phyloP scores from a whole-genome alignment of 306 rosid genomes.

The Oemleria cerasiformis region DNA sequence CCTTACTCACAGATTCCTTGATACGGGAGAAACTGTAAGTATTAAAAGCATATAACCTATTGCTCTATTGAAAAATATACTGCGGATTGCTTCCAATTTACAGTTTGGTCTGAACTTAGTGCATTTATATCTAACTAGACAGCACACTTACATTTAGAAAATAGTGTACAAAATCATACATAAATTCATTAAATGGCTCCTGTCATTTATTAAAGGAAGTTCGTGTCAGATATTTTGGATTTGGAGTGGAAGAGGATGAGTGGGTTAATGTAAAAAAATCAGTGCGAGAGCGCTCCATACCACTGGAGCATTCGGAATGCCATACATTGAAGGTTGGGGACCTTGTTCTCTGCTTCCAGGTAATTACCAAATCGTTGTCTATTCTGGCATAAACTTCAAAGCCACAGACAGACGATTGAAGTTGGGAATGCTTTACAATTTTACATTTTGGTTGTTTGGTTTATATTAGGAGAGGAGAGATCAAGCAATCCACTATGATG shows the following conservation, averaged over 20 bases:
- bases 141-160: not conserved
- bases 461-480: constrained; percentile 74
- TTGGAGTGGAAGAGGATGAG: constrained; percentile 91
- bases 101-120: no score
- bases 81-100: no score
- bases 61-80: not conserved
- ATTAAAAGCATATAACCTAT: not conserved
- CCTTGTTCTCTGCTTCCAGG: constrained; percentile 87
- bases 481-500: constrained; percentile 80
- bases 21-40: constrained; percentile 89
- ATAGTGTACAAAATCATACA: not conserved
- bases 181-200: constrained; percentile 31
- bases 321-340: constrained; percentile 65
- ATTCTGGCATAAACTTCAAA: not conserved
- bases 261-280: constrained; percentile 68
- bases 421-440: not conserved
- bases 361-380: constrained; percentile 20
- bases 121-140: no score
- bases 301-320: constrained; percentile 73
- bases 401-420: not conserved
- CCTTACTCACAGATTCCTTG: constrained; percentile 60
- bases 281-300: constrained; percentile 82
- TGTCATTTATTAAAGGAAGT: constrained; percentile 85
- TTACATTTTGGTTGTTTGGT: constrained; percentile 20
- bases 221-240: constrained; percentile 84